Evolutionary conservation across 257 asterid genomes (phyloP), one percentile per base, ranked within the genome.

Genomic region (Coffea canephora): DNA sequence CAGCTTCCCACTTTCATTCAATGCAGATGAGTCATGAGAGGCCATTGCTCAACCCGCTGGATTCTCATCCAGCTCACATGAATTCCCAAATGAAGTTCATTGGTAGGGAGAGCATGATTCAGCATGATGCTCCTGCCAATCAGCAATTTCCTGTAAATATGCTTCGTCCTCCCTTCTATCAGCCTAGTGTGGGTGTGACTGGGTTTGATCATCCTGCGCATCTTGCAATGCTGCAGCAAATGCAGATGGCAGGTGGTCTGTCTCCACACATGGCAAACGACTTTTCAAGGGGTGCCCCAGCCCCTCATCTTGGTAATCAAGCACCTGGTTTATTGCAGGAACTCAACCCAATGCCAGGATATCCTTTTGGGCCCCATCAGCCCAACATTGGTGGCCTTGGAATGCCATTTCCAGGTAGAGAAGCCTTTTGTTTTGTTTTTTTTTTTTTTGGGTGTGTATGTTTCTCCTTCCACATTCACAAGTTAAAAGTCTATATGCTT

Each of bases 231-330:
- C 76, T 89, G 82, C 93, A 89, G 84, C 96, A 88, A 82, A 86
- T 90, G 94, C 96, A 88, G 81, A 88, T 91, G 85, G 75, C 91
- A 25, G 90, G 93, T 36, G 84, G 85, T 88, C 87, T 79, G 77
- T 82, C 88, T 71, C 89, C 89, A 49, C 90, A 83, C 71, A 66
- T 83, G 19, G 81, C 77, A 69, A 89, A 86, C 8, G 91, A 90
- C 59, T 86, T 85, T 66, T 86, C 89, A 39, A 86, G 93, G 83
- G 89, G 85, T 57, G 80, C 84, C 75, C 89, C 93, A 45, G 76
- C 82, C n/a, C 81, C 91, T 43, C 92, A 82, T 71, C 86, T 89
- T 68, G 88, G 89, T 83, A 88, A 74, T 85, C 95, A 87, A 82
- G 71, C 87, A 61, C 71, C 92, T 81, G 87, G 86, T 76, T 78